A percentile compares a stretch with the other conserved stretches of the same genome.
These are phyloP conservation scores for Tolypocladium nubicola DNA, from an alignment of 2,329 filamentous ascomycete genomes.

Conservation along the genomic window DNA sequence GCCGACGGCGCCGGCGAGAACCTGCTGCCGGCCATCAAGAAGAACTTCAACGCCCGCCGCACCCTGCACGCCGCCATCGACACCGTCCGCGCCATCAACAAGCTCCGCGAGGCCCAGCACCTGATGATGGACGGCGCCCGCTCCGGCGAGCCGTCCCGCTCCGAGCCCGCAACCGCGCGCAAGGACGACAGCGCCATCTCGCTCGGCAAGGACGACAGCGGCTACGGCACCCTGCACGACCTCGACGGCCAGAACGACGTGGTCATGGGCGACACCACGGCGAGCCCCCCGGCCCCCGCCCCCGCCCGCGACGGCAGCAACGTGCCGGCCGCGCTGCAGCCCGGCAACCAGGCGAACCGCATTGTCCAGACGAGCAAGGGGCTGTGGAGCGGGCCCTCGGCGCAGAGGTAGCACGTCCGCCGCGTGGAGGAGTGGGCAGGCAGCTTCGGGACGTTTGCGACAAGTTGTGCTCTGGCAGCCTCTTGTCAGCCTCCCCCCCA, in stretches of 20 bases:
- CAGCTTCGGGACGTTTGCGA: not conserved
- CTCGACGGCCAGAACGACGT: conserved; percentile 32
- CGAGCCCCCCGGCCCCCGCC: not conserved
- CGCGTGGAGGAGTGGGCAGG: not conserved
- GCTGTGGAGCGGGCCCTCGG: conserved; percentile 38
- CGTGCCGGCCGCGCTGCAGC: conserved; percentile 41
- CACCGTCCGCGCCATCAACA: conserved; percentile 61
- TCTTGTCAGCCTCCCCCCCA: not conserved
- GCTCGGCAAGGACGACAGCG: conserved; percentile 33
- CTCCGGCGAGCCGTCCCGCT: conserved; percentile 37
- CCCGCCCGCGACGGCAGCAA: conserved; percentile 1
- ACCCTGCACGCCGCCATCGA: conserved; percentile 62
- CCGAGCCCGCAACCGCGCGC: conserved; percentile 11
- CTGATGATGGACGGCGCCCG: conserved; percentile 51
- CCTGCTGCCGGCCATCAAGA: conserved; percentile 58
- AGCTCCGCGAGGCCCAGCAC: conserved; percentile 53
- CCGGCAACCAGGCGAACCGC: conserved; percentile 43
- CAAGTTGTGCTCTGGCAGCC: not conserved
- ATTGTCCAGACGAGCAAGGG: conserved; percentile 55
- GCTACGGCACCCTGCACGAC: conserved; percentile 33
- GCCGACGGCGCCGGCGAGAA: conserved; percentile 44
- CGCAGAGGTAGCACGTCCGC: conserved; percentile 12
- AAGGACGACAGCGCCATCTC: conserved; percentile 37
- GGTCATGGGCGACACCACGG: conserved; percentile 35
- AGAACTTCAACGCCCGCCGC: conserved; percentile 62